phyloP scores from a whole-genome alignment of 495 filamentous ascomycete genomes.

The Cetradonia linearis region DNA sequence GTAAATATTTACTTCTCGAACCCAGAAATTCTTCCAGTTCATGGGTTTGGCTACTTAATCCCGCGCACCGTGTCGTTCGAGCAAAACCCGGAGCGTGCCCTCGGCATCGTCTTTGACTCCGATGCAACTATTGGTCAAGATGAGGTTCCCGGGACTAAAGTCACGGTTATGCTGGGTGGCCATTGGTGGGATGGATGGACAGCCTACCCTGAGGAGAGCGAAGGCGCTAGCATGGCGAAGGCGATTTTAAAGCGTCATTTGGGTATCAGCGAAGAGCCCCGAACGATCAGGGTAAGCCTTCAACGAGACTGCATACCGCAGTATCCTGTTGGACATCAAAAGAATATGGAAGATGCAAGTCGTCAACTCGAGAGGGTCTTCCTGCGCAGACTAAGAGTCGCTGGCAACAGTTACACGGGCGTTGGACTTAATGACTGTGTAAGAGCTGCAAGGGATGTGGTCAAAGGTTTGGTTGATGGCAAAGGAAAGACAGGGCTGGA shows the following conservation, averaged over 20 bases:
- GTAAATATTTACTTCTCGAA: conserved; percentile 78
- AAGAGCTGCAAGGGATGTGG: conserved; percentile 37
- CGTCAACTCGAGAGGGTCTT: conserved; percentile 47
- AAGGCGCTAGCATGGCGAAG: conserved; percentile 57
- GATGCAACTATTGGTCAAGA: conserved; percentile 49
- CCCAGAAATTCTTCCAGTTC: conserved; percentile 49
- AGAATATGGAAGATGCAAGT: conserved; percentile 50
- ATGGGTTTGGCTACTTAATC: conserved; percentile 87
- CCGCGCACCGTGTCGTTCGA: conserved; percentile 56
- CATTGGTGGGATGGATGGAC: conserved; percentile 75
- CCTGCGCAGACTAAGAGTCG: conserved; percentile 55
- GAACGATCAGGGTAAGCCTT: conserved; percentile 46
- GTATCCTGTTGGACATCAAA: conserved; percentile 66
- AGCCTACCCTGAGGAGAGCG: conserved; percentile 47
- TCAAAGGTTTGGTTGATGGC: conserved; percentile 28
- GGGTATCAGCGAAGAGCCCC: conserved; percentile 49
- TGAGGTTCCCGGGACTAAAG: conserved; percentile 57
- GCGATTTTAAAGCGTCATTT: conserved; percentile 63
- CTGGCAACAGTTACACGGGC: conserved; percentile 64
- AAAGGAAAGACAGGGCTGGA: conserved; percentile 30
- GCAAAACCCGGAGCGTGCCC: conserved; percentile 70
- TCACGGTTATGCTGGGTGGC: conserved; percentile 92
- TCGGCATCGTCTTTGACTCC: conserved; percentile 89
- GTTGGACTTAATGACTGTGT: conserved; percentile 60
- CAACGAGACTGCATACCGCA: conserved; percentile 82